These are phyloP conservation scores for Leptographium galeiforme DNA, from an alignment of 2,329 filamentous ascomycete genomes.

Conservation along the genomic window DNA sequence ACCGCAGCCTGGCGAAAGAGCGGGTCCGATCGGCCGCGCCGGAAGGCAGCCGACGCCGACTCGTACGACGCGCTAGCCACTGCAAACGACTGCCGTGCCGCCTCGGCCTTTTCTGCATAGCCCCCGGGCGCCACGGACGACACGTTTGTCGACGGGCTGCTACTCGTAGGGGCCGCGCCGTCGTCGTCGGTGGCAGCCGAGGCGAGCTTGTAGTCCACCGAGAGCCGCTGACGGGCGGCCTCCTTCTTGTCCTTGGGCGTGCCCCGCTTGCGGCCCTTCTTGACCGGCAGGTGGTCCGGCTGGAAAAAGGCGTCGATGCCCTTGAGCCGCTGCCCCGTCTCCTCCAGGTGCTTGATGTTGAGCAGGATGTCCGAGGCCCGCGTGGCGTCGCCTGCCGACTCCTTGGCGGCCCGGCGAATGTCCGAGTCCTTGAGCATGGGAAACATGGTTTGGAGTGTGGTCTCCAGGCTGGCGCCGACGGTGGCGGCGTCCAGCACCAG, in stretches of 20 bases:
- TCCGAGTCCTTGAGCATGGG: conserved; percentile 52
- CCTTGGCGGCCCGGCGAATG: conserved; percentile 52
- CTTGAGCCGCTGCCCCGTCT: conserved; percentile 48
- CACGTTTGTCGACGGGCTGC: background rate
- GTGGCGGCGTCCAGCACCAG: conserved; percentile 36
- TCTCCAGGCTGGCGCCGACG: conserved; percentile 17
- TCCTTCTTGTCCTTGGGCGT: conserved; percentile 17
- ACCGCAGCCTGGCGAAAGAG: conserved; percentile 63
- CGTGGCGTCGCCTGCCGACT: conserved; percentile 52
- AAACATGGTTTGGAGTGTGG: conserved; percentile 57
- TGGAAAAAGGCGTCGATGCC: conserved; percentile 74
- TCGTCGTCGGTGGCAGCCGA: conserved; percentile 21
- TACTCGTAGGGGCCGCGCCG: background rate
- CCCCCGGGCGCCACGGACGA: background rate
- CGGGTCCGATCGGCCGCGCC: conserved; percentile 49
- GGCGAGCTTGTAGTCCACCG: conserved; percentile 24
- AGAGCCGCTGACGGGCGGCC: conserved; percentile 17
- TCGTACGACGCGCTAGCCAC: conserved; percentile 15
- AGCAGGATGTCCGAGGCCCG: conserved; percentile 67
- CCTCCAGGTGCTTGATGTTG: conserved; percentile 64
- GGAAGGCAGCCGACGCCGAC: conserved; percentile 27
- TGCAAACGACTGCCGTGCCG: background rate
- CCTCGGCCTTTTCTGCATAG: background rate
- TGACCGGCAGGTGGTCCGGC: conserved; percentile 21
- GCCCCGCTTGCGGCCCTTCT: background rate